Percentiles rank a stretch among this genome's conserved stretches.
These are phyloP conservation scores for Malassezia equina DNA, from an alignment of 1,284 basidiomycete species.

Conservation along the genomic window DNA sequence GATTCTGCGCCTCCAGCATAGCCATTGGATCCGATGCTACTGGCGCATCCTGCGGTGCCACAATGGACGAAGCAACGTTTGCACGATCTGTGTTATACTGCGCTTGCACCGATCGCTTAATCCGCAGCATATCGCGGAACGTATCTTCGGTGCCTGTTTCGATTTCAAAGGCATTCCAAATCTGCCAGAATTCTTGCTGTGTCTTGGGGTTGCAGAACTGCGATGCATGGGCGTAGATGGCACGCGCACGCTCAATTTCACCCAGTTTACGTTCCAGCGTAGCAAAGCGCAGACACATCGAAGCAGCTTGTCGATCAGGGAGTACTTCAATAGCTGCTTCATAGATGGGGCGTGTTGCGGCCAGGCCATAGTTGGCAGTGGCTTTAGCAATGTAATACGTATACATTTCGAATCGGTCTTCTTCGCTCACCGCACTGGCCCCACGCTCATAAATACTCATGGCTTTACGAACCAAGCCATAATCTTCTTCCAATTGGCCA, in stretches of 20 bases:
- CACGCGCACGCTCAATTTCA: constrained; percentile 92
- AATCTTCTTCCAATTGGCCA: constrained; percentile 83
- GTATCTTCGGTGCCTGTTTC: constrained; percentile 96
- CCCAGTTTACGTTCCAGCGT: constrained; percentile 92
- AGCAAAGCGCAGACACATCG: constrained; percentile 94
- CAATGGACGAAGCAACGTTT: constrained; percentile 48
- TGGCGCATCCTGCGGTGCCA: constrained; percentile 10
- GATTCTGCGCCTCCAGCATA: constrained; percentile 47
- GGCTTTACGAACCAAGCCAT: constrained; percentile 85
- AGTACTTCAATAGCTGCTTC: constrained; percentile 87
- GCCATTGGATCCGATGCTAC: constrained; percentile 54
- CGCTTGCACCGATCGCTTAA: constrained; percentile 94
- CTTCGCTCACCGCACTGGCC: constrained; percentile 68
- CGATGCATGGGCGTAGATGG: constrained; percentile 90
- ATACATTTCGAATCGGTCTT: constrained; percentile 97
- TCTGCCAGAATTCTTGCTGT: constrained; percentile 80
- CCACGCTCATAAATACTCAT: constrained; percentile 95
- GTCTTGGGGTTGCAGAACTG: constrained; percentile 87
- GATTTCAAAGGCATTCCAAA: constrained; percentile 93
- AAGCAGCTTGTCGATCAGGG: constrained; percentile 86
- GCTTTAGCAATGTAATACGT: constrained; percentile 88
- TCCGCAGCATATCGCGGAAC: constrained; percentile 94
- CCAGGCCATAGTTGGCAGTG: constrained; percentile 88
- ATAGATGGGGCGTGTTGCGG: constrained; percentile 92
- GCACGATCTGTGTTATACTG: constrained; percentile 89